Percentiles rank a stretch among this genome's conserved stretches.
Evolutionary conservation across 495 filamentous ascomycete species (phyloP).

Genomic region (Neurospora sp.): DNA sequence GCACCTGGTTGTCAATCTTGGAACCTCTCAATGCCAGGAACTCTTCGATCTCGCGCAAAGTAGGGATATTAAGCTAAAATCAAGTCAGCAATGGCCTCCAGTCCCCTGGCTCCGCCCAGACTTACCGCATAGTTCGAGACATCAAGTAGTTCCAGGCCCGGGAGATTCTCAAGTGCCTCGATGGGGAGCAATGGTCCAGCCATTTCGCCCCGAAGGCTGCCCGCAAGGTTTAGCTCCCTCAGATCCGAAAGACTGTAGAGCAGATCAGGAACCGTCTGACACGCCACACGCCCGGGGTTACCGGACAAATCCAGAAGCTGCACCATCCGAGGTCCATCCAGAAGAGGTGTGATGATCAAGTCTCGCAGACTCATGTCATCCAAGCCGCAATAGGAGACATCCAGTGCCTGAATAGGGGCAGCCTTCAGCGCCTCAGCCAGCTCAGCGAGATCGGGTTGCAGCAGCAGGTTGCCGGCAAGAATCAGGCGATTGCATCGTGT

Average conservation of each 20-base stretch:
- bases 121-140: slow-evolving; percentile 60
- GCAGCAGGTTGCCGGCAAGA: slow-evolving; percentile 16
- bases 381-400: slow-evolving; percentile 21
- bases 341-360: slow-evolving; percentile 37
- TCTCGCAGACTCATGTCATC: slow-evolving; percentile 15
- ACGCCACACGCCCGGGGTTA: slow-evolving; percentile 63
- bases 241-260: slow-evolving; percentile 14
- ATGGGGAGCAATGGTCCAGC: slow-evolving; percentile 17
- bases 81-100: not conserved
- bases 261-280: slow-evolving; percentile 13
- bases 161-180: slow-evolving; percentile 10
- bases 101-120: not conserved
- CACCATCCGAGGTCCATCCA: slow-evolving; percentile 8
- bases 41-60: slow-evolving; percentile 45
- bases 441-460: slow-evolving; percentile 18
- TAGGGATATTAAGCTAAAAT: slow-evolving; percentile 40
- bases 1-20: slow-evolving; percentile 54
- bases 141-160: slow-evolving; percentile 47
- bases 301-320: slow-evolving; percentile 53
- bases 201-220: slow-evolving; percentile 67
- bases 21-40: slow-evolving; percentile 26
- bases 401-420: slow-evolving; percentile 18
- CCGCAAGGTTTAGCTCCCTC: slow-evolving; percentile 57
- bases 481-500: slow-evolving; percentile 23
- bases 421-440: slow-evolving; percentile 19